These are phyloP conservation scores for Verticillium klebahnii DNA, from an alignment of 2,329 filamentous ascomycete genomes.

Conservation along the genomic window DNA sequence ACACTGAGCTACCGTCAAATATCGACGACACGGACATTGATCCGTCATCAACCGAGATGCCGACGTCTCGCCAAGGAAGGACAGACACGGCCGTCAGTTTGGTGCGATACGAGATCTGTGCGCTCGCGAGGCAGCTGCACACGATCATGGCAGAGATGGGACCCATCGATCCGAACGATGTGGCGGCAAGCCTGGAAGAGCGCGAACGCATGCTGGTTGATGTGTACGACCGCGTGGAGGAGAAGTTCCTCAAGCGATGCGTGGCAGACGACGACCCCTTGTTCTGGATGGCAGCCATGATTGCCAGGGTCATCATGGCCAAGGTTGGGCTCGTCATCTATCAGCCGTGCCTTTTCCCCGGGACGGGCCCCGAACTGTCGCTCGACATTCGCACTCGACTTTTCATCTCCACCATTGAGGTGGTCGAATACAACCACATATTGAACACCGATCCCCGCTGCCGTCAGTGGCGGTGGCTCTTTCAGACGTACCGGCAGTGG, in stretches of 20 bases:
- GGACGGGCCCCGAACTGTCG: conserved; percentile 50
- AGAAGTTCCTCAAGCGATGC: conserved; percentile 45
- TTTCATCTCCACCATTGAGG: conserved; percentile 68
- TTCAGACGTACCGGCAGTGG: conserved; percentile 47
- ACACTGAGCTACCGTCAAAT: conserved; percentile 45
- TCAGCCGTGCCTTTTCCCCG: conserved; percentile 63
- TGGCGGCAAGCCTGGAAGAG: conserved; percentile 25
- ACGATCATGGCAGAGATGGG: conserved; percentile 26
- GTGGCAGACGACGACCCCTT: conserved; percentile 46
- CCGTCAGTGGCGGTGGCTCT: conserved; percentile 44
- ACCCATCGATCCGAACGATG: conserved; percentile 22
- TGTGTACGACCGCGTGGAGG: conserved; percentile 48
- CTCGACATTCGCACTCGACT: conserved; percentile 63
- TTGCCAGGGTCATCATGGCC: conserved; percentile 66
- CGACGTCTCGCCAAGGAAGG: conserved; percentile 41
- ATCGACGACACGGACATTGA: conserved; percentile 44
- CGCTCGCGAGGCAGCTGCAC: conserved; percentile 30
- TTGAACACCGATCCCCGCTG: conserved; percentile 54
- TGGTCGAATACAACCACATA: conserved; percentile 64
- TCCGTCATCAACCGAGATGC: conserved; percentile 41
- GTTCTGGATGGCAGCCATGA: conserved; percentile 64
- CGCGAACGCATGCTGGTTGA: conserved; percentile 44
- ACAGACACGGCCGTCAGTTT: conserved; percentile 47
- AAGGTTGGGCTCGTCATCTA: conserved; percentile 77
- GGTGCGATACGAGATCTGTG: conserved; percentile 49